Conservation (phyloP, 2,329 filamentous ascomycete species). For the Graphium sp. region DNA sequence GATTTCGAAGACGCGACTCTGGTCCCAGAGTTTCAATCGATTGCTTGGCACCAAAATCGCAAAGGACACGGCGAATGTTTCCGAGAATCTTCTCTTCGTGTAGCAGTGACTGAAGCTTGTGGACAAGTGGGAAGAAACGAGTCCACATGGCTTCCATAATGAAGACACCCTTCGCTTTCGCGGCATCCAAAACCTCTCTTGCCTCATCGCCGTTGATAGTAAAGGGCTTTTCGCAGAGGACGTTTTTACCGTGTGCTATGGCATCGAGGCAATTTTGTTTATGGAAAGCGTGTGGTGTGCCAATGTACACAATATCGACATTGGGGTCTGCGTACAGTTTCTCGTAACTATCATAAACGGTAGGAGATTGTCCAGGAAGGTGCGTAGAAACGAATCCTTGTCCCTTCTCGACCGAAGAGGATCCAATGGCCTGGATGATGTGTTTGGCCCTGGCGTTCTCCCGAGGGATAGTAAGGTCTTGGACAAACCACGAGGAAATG, state of each 20-base stretch:
- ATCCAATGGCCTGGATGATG: conserved; percentile 22
- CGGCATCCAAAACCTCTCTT: conserved; percentile 19
- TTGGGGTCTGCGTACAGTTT: conserved; percentile 20
- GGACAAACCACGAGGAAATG: conserved; percentile 27
- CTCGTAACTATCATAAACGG: conserved; percentile 19
- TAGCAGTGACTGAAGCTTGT: conserved; percentile 15
- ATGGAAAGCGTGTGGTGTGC: conserved; percentile 25
- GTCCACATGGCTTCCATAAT: conserved; percentile 29
- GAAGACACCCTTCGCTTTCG: conserved; percentile 20
- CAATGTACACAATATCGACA: conserved; percentile 27
- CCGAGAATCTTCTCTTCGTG: conserved; percentile 22
- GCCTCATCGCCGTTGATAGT: conserved; percentile 21
- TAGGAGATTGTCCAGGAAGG: conserved; percentile 11
- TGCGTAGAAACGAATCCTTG: conserved; percentile 18
- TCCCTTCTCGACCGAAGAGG: conserved; percentile 20
- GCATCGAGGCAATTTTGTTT: conserved; percentile 23
- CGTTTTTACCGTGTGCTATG: conserved; percentile 21
- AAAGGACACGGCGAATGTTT: conserved; percentile 17
- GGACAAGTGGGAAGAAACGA: conserved; percentile 20
- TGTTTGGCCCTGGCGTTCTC: conserved; percentile 18
- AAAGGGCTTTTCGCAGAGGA: conserved; percentile 28
- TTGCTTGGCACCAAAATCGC: conserved; percentile 20
- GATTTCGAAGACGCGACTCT: conserved; percentile 13
- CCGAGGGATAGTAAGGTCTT: conserved; percentile 19
- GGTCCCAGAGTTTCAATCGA: conserved; percentile 14